Conservation (phyloP, 148 eudicot genomes). For the Agrostemma githago region DNA sequence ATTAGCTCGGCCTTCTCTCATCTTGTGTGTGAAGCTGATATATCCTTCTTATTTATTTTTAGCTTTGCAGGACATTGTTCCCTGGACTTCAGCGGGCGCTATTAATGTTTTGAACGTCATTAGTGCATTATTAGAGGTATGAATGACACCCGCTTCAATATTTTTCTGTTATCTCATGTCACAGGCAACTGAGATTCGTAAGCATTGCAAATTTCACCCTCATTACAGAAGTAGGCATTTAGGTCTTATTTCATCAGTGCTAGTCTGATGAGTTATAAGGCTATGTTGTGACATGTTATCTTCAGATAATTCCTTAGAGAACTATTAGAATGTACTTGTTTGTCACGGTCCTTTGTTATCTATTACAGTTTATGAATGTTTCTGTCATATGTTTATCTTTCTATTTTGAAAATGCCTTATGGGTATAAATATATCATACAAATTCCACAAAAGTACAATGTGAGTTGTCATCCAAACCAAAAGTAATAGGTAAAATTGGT, state of each 20-base stretch:
- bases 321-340: not conserved
- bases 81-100: not conserved
- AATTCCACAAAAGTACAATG: not conserved
- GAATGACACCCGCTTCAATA: slow-evolving; percentile 15
- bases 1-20: not conserved
- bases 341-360: not conserved
- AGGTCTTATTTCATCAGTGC: not conserved
- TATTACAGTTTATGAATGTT: not conserved
- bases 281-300: not conserved
- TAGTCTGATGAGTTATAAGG: not conserved
- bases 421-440: not conserved
- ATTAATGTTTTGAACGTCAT: slow-evolving; percentile 9
- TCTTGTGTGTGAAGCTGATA: slow-evolving; percentile 7
- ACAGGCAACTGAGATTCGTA: not conserved
- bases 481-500: not conserved
- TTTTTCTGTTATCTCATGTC: not conserved
- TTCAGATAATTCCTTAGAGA: not conserved
- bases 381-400: not conserved
- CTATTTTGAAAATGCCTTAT: not conserved
- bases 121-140: slow-evolving; percentile 14
- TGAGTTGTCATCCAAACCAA: not conserved
- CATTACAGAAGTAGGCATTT: not conserved
- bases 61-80: slow-evolving; percentile 6
- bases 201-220: not conserved
- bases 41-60: not conserved